A percentile compares a stretch with the other conserved stretches of the same genome.
Conservation (phyloP, 371 early-diverging fungal species). For the Furculomyces boomerangus region DNA sequence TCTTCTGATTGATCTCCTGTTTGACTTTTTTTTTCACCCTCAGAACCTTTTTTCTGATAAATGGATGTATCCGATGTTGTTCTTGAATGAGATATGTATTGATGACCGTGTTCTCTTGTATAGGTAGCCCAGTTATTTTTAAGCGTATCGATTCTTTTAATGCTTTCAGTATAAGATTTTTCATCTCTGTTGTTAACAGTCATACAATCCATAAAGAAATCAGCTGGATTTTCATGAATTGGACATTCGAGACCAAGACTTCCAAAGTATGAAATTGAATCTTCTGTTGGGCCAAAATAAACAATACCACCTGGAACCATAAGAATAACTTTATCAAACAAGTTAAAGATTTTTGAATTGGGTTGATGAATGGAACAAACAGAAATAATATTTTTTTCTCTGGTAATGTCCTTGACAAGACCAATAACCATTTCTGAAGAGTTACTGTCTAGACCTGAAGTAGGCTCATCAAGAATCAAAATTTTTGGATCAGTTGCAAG, state of each 20-base stretch:
- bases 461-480: constrained; percentile 47
- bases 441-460: constrained; percentile 60
- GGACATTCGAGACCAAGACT: constrained; percentile 33
- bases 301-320: constrained; percentile 44
- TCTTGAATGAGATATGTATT: not conserved
- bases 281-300: constrained; percentile 34
- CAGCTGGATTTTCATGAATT: constrained; percentile 32
- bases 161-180: constrained; percentile 7
- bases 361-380: constrained; percentile 62
- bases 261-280: constrained; percentile 30
- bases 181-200: constrained; percentile 13
- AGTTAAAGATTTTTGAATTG: constrained; percentile 35
- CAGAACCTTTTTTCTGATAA: not conserved
- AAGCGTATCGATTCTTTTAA: constrained; percentile 11
- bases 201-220: constrained; percentile 33
- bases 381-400: constrained; percentile 36
- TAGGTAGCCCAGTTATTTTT: constrained; percentile 8
- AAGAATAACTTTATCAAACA: constrained; percentile 46
- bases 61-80: constrained; percentile 1
- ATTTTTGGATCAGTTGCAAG: constrained; percentile 42
- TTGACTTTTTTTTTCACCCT: not conserved
- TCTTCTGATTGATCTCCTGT: not conserved
- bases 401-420: constrained; percentile 34
- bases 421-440: constrained; percentile 44
- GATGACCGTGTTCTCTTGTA: not conserved